A percentile compares a stretch with the other conserved stretches of the same genome.
These are phyloP conservation scores for Cnidoscolus chayamansa DNA, from an alignment of 441 rosid genomes.

Conservation along the genomic window DNA sequence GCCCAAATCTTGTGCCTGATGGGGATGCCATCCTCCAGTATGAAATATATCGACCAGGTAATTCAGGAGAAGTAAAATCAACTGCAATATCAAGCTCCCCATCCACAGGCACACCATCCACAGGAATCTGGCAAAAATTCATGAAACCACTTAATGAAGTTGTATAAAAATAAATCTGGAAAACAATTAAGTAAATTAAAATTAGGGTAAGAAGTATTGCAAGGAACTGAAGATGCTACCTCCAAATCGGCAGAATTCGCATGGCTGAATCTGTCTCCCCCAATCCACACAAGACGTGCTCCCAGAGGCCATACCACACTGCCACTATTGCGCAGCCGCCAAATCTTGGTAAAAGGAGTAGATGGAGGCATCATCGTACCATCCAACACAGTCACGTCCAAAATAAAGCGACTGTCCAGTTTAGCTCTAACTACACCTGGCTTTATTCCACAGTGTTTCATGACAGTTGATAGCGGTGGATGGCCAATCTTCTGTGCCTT, in stretches of 20 bases:
- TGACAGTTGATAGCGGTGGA: conserved; percentile 16
- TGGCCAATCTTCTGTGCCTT: conserved; percentile 23
- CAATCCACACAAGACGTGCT: conserved; percentile 65
- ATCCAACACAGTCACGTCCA: conserved; percentile 78
- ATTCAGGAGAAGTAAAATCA: conserved; percentile 68
- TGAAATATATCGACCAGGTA: conserved; percentile 78
- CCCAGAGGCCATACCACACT: conserved; percentile 61
- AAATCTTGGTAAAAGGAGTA: conserved; percentile 75
- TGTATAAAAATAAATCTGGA: not conserved
- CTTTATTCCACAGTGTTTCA: conserved; percentile 31
- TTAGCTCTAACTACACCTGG: conserved; percentile 32
- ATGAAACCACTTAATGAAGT: not conserved
- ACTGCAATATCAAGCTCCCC: conserved; percentile 69
- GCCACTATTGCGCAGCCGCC: conserved; percentile 88
- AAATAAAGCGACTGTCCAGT: conserved; percentile 69
- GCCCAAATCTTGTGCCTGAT: conserved; percentile 71
- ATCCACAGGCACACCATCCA: conserved; percentile 54
- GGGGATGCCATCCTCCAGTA: conserved; percentile 86
- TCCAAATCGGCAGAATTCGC: conserved; percentile 44
- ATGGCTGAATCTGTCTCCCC: conserved; percentile 61
- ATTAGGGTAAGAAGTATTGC: not conserved
- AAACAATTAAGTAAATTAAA: not conserved
- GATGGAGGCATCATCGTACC: conserved; percentile 77
- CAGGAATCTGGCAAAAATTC: conserved; percentile 53
- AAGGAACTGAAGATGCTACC: conserved; percentile 34